These are phyloP conservation scores for Globisporangium megalacanthum DNA, from an alignment of 352 stramenopile species.

Conservation along the genomic window DNA sequence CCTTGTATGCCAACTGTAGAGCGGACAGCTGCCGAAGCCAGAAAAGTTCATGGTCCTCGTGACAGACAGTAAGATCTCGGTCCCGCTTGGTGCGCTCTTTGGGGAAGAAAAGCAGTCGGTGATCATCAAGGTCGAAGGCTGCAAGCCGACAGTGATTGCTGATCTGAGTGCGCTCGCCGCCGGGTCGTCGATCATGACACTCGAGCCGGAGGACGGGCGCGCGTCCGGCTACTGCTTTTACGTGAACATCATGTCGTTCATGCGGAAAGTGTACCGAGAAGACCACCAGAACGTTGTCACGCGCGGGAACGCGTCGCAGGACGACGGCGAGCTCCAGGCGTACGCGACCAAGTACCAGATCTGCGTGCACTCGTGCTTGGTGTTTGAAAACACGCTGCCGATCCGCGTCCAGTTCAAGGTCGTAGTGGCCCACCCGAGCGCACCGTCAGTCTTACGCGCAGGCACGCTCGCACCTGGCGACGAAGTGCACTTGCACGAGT, in stretches of 20 bases:
- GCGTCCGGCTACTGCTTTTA: slow-evolving; percentile 78
- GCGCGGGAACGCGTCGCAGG: slow-evolving; percentile 39
- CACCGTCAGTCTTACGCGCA: slow-evolving; percentile 33
- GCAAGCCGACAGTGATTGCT: slow-evolving; percentile 76
- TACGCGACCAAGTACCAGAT: slow-evolving; percentile 89
- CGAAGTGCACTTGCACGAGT: slow-evolving; percentile 80
- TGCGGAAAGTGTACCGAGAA: slow-evolving; percentile 87
- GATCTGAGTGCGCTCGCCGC: slow-evolving; percentile 57
- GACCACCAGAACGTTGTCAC: slow-evolving; percentile 74
- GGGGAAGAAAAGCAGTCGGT: slow-evolving; percentile 74
- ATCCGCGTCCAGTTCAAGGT: slow-evolving; percentile 85
- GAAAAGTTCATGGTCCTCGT: slow-evolving; percentile 44
- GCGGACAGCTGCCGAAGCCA: slow-evolving; percentile 26
- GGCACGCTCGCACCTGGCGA: slow-evolving; percentile 79
- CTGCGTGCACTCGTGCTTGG: slow-evolving; percentile 70
- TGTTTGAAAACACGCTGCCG: slow-evolving; percentile 86
- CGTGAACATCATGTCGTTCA: slow-evolving; percentile 74
- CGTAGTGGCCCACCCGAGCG: slow-evolving; percentile 28
- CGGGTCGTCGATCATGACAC: slow-evolving; percentile 59
- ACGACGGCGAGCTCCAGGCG: slow-evolving; percentile 48
- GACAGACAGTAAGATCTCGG: slow-evolving; percentile 77
- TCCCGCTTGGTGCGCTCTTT: slow-evolving; percentile 78
- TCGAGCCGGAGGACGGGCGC: slow-evolving; percentile 56
- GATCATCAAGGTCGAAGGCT: slow-evolving; percentile 81
- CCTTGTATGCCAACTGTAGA: slow-evolving; percentile 17